Evolutionary conservation across 2,329 filamentous ascomycete species (phyloP), one percentile per base, ranked within the genome.

Genomic region (Exserohilum turcica): DNA sequence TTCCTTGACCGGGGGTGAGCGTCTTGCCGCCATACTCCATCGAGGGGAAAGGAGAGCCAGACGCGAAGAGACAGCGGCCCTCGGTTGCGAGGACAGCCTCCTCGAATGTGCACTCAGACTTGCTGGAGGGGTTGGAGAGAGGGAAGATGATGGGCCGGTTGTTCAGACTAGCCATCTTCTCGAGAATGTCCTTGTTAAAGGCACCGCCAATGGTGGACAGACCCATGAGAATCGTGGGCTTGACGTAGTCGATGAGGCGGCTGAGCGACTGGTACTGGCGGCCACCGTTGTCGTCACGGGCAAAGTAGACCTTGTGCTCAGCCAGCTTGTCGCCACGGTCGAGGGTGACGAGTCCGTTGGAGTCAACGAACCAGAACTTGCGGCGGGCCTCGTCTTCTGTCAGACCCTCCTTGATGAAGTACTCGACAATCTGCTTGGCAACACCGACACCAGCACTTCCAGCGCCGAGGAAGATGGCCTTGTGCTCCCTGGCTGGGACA

Each of bases 321-420:
- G 93, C 92, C 35, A 99, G 86, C 75, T 88, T 91, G 80, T 97
- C 94, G 49, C 93, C 93, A 56, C 94, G 90, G 79, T 99, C 93
- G 57, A 84, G 83, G 60, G 94, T 96, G 46, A 99, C 93, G 18
- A 99, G 87, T 66, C 94, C 94, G 81, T 94, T 93, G 71, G 92
- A 96, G 79, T 97, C 94, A 56, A 97, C 92, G 42, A 99, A 90
- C 86, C 89, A 97, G 84, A 99, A 97, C 81, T 94, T 94, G 71
- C 88, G 86, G 67, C 87, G 87, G 51, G 94, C 94, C 60, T 91
- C 88, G 67, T 92, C 86, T 76, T 97, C 93, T 8, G 88, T 89
- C 70, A 97, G 82, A 35, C 94, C 94, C 66, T 92, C 90, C 65
- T 91, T 90, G 69, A 92, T 91, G 80, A 97, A 97, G 83, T 91